These are phyloP conservation scores for Alternaria sp. DNA, from an alignment of 2,329 filamentous ascomycete genomes.

Conservation along the genomic window DNA sequence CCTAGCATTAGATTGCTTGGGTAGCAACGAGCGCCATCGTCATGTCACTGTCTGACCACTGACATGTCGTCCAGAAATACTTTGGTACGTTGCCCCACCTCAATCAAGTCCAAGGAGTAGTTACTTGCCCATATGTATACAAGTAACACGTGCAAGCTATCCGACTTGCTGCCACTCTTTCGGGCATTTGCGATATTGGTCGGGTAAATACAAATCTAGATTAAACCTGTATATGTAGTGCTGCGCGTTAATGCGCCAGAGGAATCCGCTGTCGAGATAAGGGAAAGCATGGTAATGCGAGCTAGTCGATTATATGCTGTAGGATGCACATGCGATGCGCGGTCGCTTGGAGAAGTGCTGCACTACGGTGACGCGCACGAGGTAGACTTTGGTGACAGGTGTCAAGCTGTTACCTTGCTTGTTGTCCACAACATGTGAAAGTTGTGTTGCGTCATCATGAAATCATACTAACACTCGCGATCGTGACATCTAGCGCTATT, in stretches of 20 bases:
- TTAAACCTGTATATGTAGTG: slow-evolving; percentile 9
- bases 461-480: slow-evolving; percentile 1
- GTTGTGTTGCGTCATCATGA: slow-evolving; percentile 9
- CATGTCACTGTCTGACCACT: slow-evolving; percentile 1
- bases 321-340: slow-evolving; percentile 16
- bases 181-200: slow-evolving; percentile 8
- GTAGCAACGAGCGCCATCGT: not conserved
- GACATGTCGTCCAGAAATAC: slow-evolving; percentile 9
- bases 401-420: slow-evolving; percentile 3
- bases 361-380: slow-evolving; percentile 7
- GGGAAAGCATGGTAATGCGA: slow-evolving; percentile 3
- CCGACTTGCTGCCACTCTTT: not conserved
- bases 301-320: not conserved
- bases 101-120: slow-evolving; percentile 8
- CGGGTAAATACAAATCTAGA: slow-evolving; percentile 14
- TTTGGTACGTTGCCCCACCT: slow-evolving; percentile 8
- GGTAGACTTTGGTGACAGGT: slow-evolving; percentile 1
- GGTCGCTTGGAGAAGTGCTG: slow-evolving; percentile 13
- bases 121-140: slow-evolving; percentile 1
- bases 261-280: slow-evolving; percentile 10
- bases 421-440: slow-evolving; percentile 7
- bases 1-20: not conserved
- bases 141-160: not conserved
- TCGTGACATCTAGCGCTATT: not conserved
- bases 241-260: not conserved